Conservation (phyloP, 2,329 filamentous ascomycete species). For the Neofusicoccum umdonicola region DNA sequence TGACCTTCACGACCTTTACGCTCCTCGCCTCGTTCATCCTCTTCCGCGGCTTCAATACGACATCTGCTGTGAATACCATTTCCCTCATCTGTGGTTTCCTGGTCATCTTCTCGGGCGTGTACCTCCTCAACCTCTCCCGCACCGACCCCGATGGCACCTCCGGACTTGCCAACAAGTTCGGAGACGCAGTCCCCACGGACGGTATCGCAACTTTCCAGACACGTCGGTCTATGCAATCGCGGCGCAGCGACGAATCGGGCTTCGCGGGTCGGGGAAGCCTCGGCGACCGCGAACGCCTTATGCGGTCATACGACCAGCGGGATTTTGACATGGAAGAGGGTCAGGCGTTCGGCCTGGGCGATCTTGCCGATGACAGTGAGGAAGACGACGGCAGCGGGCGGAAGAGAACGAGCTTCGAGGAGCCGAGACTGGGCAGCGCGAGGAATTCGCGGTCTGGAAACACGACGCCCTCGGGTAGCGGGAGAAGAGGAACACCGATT, state of each 20-base stretch:
- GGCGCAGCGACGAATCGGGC: constrained; percentile 62
- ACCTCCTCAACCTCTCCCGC: constrained; percentile 92
- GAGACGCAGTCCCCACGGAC: constrained; percentile 85
- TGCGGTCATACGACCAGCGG: constrained; percentile 66
- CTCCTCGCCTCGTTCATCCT: constrained; percentile 94
- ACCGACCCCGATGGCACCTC: constrained; percentile 79
- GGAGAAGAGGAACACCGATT: constrained; percentile 7
- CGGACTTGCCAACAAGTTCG: constrained; percentile 51
- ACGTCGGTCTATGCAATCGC: constrained; percentile 86
- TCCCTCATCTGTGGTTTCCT: constrained; percentile 91
- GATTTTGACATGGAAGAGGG: constrained; percentile 44
- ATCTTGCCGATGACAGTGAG: constrained; percentile 69
- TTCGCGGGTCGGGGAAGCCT: constrained; percentile 46
- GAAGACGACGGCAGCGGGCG: constrained; percentile 31
- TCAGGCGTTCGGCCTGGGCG: constrained; percentile 68
- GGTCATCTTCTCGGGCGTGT: constrained; percentile 91
- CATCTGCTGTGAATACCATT: constrained; percentile 84
- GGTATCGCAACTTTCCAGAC: constrained; percentile 87
- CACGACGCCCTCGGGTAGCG: constrained; percentile 12
- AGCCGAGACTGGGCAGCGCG: constrained; percentile 13
- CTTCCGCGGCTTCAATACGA: constrained; percentile 94
- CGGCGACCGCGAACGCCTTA: constrained; percentile 75
- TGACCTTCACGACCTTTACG: constrained; percentile 93
- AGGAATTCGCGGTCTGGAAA: constrained; percentile 4
- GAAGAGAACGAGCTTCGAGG: constrained; percentile 36